Conservation (phyloP, 768 basidiomycete genomes). For the Suillus clintonianus region DNA sequence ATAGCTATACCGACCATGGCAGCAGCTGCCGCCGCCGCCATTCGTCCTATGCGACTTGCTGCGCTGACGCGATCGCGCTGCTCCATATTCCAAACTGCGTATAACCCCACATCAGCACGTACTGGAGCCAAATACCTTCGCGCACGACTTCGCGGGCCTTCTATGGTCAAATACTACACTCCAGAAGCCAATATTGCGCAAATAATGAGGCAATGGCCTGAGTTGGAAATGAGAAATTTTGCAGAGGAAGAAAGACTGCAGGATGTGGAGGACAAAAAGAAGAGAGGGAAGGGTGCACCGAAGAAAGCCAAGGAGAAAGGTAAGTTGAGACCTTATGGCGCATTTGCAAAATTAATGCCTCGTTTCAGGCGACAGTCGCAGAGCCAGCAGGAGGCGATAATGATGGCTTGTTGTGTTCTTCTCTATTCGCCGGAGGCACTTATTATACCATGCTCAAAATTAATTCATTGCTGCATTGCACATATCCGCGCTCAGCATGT, state of each 20-base stretch:
- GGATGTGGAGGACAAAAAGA: conserved; percentile 68
- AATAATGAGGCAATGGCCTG: conserved; percentile 53
- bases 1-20: conserved; percentile 16
- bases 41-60: conserved; percentile 54
- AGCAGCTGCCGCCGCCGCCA: conserved; percentile 22
- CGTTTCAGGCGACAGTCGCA: conserved; percentile 51
- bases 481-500: conserved; percentile 18
- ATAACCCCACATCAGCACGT: conserved; percentile 79
- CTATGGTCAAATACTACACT: conserved; percentile 86
- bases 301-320: conserved; percentile 75
- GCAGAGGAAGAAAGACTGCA: conserved; percentile 66
- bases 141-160: conserved; percentile 76
- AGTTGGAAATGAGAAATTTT: conserved; percentile 61
- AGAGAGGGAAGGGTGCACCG: conserved; percentile 81
- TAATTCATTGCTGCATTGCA: neutral
- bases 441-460: neutral
- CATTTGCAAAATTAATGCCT: conserved; percentile 4
- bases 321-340: conserved; percentile 31
- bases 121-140: conserved; percentile 94
- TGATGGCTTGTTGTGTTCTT: neutral
- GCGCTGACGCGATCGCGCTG: conserved; percentile 67
- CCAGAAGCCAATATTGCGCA: conserved; percentile 53
- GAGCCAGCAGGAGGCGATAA: conserved; percentile 46
- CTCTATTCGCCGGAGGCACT: neutral
- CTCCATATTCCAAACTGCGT: conserved; percentile 81